These are phyloP conservation scores for Neurospora africana DNA, from an alignment of 495 filamentous ascomycete genomes.

Conservation along the genomic window DNA sequence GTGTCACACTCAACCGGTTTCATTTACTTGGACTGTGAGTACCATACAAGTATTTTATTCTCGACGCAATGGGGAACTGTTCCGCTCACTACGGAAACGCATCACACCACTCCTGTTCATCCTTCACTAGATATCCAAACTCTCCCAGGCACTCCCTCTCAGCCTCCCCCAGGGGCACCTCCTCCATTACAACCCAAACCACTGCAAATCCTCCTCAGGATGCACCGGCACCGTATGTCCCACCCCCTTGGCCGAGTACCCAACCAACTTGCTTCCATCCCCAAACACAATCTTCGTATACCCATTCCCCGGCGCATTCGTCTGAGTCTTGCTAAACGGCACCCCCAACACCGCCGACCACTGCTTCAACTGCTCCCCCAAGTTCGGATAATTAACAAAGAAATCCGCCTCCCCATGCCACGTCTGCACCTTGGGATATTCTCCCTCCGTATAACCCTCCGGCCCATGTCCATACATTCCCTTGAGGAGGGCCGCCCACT, in stretches of 20 bases:
- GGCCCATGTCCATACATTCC: constrained; percentile 15
- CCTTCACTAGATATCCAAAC: neutral
- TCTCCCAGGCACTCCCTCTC: neutral
- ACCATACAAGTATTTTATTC: neutral
- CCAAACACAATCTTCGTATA: constrained; percentile 37
- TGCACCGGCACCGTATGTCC: constrained; percentile 39
- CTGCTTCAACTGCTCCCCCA: constrained; percentile 38
- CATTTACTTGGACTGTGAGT: neutral
- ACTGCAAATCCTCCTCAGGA: constrained; percentile 28
- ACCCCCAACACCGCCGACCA: constrained; percentile 28
- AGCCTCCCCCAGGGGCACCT: neutral
- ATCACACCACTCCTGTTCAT: neutral
- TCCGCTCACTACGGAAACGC: neutral
- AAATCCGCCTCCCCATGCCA: constrained; percentile 27
- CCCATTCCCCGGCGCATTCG: constrained; percentile 23
- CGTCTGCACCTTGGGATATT: constrained; percentile 29
- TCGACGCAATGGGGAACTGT: neutral
- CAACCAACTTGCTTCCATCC: constrained; percentile 28
- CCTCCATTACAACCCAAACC: constrained; percentile 25
- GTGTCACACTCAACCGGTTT: neutral
- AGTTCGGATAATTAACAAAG: constrained; percentile 22
- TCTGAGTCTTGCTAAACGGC: constrained; percentile 18
- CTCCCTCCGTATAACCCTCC: constrained; percentile 22
- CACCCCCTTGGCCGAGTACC: constrained; percentile 33
- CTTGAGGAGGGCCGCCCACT: constrained; percentile 23